Percentiles rank a stretch among this genome's conserved stretches.
Conservation (phyloP, 768 basidiomycete species). For the Trametes sanguinea region DNA sequence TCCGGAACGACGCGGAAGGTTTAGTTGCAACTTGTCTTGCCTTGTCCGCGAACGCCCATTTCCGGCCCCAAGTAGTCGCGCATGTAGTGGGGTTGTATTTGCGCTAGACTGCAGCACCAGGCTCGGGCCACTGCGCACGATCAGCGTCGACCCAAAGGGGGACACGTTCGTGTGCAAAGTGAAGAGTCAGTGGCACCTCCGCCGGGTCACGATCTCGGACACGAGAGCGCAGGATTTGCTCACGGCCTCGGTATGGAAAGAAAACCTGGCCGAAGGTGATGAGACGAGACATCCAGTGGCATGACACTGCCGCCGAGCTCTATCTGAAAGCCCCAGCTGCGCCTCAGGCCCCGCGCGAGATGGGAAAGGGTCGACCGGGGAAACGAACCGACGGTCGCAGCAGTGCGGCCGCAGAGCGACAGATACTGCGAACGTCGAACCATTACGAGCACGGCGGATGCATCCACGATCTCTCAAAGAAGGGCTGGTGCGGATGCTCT, state of each 20-base stretch:
- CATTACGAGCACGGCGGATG: too few relatives aligned
- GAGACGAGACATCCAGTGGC: background rate
- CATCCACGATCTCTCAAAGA: too few relatives aligned
- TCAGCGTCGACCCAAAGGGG: constrained; percentile 11
- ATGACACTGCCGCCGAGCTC: constrained; percentile 8
- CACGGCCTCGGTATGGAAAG: background rate
- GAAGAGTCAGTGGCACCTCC: constrained; percentile 7
- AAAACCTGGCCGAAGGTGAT: constrained; percentile 1
- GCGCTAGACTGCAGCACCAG: background rate
- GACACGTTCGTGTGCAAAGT: background rate
- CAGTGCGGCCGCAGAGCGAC: background rate
- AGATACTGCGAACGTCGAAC: background rate
- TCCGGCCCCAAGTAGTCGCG: background rate
- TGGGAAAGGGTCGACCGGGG: constrained; percentile 12
- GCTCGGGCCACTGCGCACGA: constrained; percentile 1
- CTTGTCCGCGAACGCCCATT: background rate
- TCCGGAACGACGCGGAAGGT: too few relatives aligned
- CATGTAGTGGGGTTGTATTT: background rate
- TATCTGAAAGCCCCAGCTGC: constrained; percentile 12
- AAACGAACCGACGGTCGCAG: constrained; percentile 9
- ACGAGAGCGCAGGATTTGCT: background rate
- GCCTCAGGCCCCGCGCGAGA: background rate
- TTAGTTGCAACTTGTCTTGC: too few relatives aligned
- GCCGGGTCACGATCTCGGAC: constrained; percentile 5
- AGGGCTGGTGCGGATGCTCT: background rate